Evolutionary conservation across 106 monocot species (phyloP).

Genomic region (Dioscorea dumetorum): DNA sequence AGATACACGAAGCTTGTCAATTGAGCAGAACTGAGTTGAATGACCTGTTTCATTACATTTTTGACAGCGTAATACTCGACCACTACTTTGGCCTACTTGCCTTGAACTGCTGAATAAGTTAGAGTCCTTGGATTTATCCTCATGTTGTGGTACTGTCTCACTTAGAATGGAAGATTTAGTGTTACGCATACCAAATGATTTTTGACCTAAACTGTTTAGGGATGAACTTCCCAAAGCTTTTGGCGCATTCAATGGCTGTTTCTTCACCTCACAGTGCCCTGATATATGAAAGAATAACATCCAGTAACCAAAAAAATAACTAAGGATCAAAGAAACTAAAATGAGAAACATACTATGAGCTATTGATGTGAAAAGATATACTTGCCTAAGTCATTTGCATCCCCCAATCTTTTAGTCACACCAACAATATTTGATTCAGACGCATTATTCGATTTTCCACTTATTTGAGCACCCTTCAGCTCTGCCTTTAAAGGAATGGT

Average conservation of each 20-base stretch:
- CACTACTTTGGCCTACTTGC: constrained; percentile 12
- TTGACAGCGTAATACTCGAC: constrained; percentile 37
- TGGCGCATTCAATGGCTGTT: constrained; percentile 13
- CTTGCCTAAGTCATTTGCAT: constrained; percentile 17
- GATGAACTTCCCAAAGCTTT: constrained; percentile 25
- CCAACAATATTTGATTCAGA: constrained; percentile 19
- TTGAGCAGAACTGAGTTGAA: constrained; percentile 51
- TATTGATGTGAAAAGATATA: background rate
- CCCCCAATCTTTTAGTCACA: constrained; percentile 27
- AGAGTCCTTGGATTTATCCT: constrained; percentile 35
- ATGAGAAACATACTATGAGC: background rate
- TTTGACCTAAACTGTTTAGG: constrained; percentile 26
- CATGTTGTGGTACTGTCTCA: constrained; percentile 14
- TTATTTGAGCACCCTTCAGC: constrained; percentile 11
- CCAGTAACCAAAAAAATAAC: constrained; percentile 4
- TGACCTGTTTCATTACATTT: constrained; percentile 88
- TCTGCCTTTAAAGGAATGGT: constrained; percentile 16
- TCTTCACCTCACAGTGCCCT: constrained; percentile 37
- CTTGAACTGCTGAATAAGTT: constrained; percentile 15
- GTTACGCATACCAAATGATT: background rate
- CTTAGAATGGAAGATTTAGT: constrained; percentile 15
- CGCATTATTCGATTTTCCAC: constrained; percentile 16
- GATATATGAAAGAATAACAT: background rate
- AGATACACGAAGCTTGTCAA: constrained; percentile 45
- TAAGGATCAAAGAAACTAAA: background rate